Evolutionary conservation across 2,329 filamentous ascomycete genomes (phyloP).

Genomic region (Mycosphaerella sp.): DNA sequence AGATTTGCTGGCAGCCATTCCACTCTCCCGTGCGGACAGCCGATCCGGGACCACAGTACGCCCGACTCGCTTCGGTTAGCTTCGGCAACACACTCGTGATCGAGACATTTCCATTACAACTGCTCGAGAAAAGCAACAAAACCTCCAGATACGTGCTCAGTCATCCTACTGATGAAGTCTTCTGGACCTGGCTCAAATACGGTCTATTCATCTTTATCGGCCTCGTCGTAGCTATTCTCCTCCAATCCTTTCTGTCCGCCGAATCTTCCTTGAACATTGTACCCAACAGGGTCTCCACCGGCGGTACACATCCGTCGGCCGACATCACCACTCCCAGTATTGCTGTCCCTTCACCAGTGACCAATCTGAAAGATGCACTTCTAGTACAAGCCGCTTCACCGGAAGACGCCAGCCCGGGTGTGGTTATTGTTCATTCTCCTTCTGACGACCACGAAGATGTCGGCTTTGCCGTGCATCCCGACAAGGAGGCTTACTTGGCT

Average conservation of each 20-base stretch:
- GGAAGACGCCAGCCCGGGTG: constrained; percentile 23
- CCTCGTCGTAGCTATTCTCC: constrained; percentile 56
- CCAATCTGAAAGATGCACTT: constrained; percentile 12
- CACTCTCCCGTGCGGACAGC: constrained; percentile 34
- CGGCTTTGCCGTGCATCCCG: constrained; percentile 32
- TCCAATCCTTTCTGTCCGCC: constrained; percentile 54
- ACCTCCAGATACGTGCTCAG: constrained; percentile 63
- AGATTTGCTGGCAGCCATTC: constrained; percentile 43
- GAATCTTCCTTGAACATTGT: constrained; percentile 32
- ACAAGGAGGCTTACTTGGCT: constrained; percentile 39
- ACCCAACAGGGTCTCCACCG: constrained; percentile 42
- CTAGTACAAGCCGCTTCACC: constrained; percentile 20
- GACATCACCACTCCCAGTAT: constrained; percentile 7
- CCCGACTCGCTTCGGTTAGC: constrained; percentile 75
- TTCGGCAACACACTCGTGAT: constrained; percentile 74
- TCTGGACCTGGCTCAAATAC: constrained; percentile 50
- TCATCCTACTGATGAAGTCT: constrained; percentile 47
- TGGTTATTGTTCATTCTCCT: constrained; percentile 35
- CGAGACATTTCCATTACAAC: constrained; percentile 65
- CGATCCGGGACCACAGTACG: constrained; percentile 47
- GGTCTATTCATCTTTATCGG: constrained; percentile 56
- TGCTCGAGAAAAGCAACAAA: constrained; percentile 42
- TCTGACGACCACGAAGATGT: constrained; percentile 33
- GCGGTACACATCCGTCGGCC: constrained; percentile 8
- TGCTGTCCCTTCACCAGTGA: constrained; percentile 1